Evolutionary conservation across 2,329 filamentous ascomycete species (phyloP).

Genomic region (Plenodomus biglobosus): DNA sequence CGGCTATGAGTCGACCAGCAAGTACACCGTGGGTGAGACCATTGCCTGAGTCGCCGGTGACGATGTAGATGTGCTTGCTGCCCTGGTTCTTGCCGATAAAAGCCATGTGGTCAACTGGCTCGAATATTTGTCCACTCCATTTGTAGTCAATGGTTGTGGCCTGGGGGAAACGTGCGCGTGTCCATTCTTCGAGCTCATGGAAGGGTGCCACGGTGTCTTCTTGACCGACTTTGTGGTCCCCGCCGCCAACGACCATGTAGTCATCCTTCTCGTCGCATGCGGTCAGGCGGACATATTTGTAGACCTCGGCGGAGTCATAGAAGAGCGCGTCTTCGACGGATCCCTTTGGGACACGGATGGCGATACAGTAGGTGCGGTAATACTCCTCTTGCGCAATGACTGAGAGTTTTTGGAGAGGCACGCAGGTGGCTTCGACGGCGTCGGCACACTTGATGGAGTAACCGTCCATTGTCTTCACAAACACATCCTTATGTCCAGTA

Average conservation of each 20-base stretch:
- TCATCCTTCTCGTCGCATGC: conserved; percentile 57
- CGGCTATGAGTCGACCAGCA: conserved; percentile 55
- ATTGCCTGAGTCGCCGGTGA: conserved; percentile 61
- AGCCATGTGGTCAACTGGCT: conserved; percentile 58
- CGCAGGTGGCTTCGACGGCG: conserved; percentile 57
- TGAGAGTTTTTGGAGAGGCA: conserved; percentile 59
- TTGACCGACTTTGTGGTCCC: conserved; percentile 62
- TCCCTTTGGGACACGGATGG: conserved; percentile 56
- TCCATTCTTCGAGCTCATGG: conserved; percentile 56
- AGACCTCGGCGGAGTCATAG: conserved; percentile 57
- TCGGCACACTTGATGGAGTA: conserved; percentile 53
- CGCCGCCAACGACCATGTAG: conserved; percentile 59
- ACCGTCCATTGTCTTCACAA: conserved; percentile 51
- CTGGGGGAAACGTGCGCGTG: conserved; percentile 55
- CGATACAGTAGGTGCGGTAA: conserved; percentile 59
- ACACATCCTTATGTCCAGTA: conserved; percentile 50
- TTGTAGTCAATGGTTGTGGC: conserved; percentile 55
- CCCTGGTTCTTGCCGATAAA: conserved; percentile 61
- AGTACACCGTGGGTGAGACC: conserved; percentile 60
- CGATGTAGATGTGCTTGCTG: conserved; percentile 54
- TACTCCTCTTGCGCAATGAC: conserved; percentile 57
- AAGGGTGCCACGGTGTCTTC: conserved; percentile 51
- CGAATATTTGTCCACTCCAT: conserved; percentile 61
- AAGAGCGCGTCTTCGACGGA: conserved; percentile 57
- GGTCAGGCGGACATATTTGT: conserved; percentile 60